Base-by-base conservation (phyloP, 805 yeast species). In the Sugiyamaella mastotermitis region DNA sequence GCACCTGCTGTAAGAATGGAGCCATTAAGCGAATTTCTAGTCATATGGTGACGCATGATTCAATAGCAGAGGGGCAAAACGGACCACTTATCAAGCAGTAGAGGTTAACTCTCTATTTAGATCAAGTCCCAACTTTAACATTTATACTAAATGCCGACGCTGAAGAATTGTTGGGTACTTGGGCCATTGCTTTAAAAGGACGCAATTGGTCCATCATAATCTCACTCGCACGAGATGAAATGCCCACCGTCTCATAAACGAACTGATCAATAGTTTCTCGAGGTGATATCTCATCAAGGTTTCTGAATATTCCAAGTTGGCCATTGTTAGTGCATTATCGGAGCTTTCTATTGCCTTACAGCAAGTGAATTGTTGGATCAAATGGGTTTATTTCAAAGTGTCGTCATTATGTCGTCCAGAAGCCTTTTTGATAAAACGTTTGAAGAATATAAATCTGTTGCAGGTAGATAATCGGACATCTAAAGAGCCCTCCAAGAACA, bases 201-300 rank as follows among this genome's bases (percentile, higher is more conserved):
- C 66, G 57, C 35, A 60, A 66, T 51, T 78, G 85, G 38, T 87
- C 88, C 39, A 70, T 83, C 40, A 64, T 81, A 50, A 63, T 81
- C 57, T 84, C 86, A 45, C 72, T 82, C 47, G 70, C 86, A 40
- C 80, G 88, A 69, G 88, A 81, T 67, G 31, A 19, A 5, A 39
- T 37, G 40, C 40, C 40, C n/a, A n/a, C 25, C 11, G 30, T 39
- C 4, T 11, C 16, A 13, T 28, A 19, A 9, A 42, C 44, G 5
- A 18, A 24, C 25, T 31, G 46, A 7, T 27, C 31, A 4, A 35
- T 35, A 22, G 34, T 36, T 9, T 7, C 5, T 18, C 21, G 20
- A 10, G 46, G 46, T n/a, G n/a, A 78, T n/a, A n/a, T n/a, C n/a
- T n/a, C n/a, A n/a, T n/a, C n/a, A n/a, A n/a, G n/a, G n/a, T n/a